A percentile compares a stretch with the other conserved stretches of the same genome.
Evolutionary conservation across 352 stramenopile genomes (phyloP).

Genomic region (Phytophthora crassamura): DNA sequence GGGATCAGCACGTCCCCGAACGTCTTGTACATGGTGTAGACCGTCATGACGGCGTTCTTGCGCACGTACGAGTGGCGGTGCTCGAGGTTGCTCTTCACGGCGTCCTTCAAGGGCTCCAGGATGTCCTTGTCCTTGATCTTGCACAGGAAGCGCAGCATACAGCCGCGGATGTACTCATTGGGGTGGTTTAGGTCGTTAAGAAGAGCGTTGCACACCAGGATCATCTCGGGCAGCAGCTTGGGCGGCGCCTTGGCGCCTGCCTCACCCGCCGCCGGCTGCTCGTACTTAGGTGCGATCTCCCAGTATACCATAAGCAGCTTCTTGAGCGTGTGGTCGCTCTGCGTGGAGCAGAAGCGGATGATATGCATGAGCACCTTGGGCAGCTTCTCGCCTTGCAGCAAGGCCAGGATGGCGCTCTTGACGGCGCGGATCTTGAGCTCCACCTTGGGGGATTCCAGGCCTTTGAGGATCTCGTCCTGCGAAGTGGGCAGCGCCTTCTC

Average conservation of each 20-base stretch:
- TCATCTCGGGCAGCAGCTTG: conserved; percentile 99
- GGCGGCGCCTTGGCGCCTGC: conserved; percentile 53
- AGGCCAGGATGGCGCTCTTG: conserved; percentile 98
- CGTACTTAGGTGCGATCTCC: conserved; percentile 99
- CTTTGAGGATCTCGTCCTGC: conserved; percentile 98
- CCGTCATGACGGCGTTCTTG: conserved; percentile 98
- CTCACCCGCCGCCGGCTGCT: conserved; percentile 61
- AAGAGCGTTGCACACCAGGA: conserved; percentile 99
- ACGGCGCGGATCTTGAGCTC: conserved; percentile 98
- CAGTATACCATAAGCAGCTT: conserved; percentile 99
- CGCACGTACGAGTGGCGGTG: conserved; percentile 99
- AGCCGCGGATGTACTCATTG: conserved; percentile 99
- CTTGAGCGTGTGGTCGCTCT: conserved; percentile 99
- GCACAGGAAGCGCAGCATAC: conserved; percentile 99
- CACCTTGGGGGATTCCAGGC: conserved; percentile 95
- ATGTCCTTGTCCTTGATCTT: conserved; percentile 99
- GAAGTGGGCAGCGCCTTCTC: conserved; percentile 75
- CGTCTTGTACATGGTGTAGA: conserved; percentile 98
- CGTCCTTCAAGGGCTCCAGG: conserved; percentile 88
- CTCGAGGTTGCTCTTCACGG: conserved; percentile 97
- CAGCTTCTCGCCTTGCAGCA: conserved; percentile 98
- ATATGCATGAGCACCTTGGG: conserved; percentile 99
- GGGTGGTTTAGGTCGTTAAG: conserved; percentile 99
- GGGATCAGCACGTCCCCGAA: conserved; percentile 96
- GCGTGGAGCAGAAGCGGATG: conserved; percentile 99